Base-by-base conservation (phyloP, 1,284 basidiomycete species). In the Boletellus deceptivus region DNA sequence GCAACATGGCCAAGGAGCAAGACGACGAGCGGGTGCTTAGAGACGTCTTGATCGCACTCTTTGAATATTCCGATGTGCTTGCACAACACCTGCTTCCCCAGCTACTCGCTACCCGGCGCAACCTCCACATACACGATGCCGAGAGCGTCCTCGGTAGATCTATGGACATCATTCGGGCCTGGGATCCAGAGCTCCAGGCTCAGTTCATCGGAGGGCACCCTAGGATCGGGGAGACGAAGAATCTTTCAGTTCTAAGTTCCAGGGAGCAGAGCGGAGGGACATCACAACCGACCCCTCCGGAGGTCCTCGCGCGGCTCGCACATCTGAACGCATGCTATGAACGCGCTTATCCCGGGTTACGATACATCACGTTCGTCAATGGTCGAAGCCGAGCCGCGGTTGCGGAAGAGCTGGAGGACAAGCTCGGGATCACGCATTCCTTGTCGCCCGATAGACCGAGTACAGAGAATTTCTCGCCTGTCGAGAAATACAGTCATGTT, bases 281-380 rank as follows among this genome's bases (percentile, higher is more conserved):
- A 31, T 63, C 49, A 40, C 52, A 65, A 16, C 72, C 73, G 18
- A 86, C 86, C 13, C 75, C 83, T 8, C 82, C 84, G n/a, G 80
- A 81, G 53, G 82, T 90, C 22, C 71, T 90, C 16, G 75, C 67
- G 9, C 79, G 86, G 9, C 74, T 85, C 13, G 75, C 64, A 34
- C 76, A 84, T 58, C 78, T 96, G 45, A 96, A 96, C 60, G 74
- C 72, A 7, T 80, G 83, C 52, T 96, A 95, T 63, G 89, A 92
- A 65, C 72, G 65, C 24, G 72, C 72, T 46, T 96, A 85, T 62
- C 84, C 88, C 0, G 83, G 84, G 2, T 69, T 96, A 53, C 76
- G 87, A 24, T 96, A 91, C 64, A 89, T 95, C 70, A 95, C 92
- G 3, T 96, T 94, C 63, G 93, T 96, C 41, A 91, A 93, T 63